A percentile compares a stretch with the other conserved stretches of the same genome.
phyloP scores from a whole-genome alignment of 768 basidiomycete genomes.

The Termitomyces sp. region DNA sequence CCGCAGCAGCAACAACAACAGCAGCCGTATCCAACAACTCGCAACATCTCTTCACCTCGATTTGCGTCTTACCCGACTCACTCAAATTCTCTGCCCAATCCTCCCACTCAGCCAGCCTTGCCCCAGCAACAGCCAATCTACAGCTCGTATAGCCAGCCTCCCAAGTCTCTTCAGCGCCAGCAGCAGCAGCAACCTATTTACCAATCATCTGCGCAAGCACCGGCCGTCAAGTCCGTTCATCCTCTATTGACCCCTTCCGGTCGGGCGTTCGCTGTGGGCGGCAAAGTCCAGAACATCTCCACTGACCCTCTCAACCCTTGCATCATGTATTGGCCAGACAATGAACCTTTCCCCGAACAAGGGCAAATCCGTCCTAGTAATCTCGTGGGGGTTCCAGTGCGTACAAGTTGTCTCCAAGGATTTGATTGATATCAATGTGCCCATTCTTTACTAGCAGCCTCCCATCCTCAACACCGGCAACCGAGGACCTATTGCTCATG shows the following conservation, averaged over 20 bases:
- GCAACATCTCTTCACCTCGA: slow-evolving; percentile 24
- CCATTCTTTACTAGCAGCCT: slow-evolving; percentile 48
- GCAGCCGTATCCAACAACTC: slow-evolving; percentile 19
- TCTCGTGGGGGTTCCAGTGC: slow-evolving; percentile 50
- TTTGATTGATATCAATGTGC: slow-evolving; percentile 3
- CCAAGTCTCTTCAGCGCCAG: slow-evolving; percentile 7
- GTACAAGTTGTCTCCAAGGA: slow-evolving; percentile 6
- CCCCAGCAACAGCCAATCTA: slow-evolving; percentile 7
- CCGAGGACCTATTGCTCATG: slow-evolving; percentile 80
- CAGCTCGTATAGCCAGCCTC: slow-evolving; percentile 13
- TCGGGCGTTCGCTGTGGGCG: slow-evolving; percentile 68
- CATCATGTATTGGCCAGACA: slow-evolving; percentile 90
- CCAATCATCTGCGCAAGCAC: slow-evolving; percentile 14
- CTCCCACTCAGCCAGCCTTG: not conserved
- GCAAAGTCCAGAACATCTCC: slow-evolving; percentile 77
- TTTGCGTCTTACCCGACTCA: slow-evolving; percentile 22
- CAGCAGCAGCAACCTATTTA: slow-evolving; percentile 13
- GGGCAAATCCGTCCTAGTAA: slow-evolving; percentile 68
- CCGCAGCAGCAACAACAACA: slow-evolving; percentile 20
- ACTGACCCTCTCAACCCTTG: slow-evolving; percentile 66
- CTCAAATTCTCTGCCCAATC: not conserved
- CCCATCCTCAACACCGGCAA: slow-evolving; percentile 89
- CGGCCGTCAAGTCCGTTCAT: slow-evolving; percentile 42
- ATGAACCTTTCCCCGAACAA: slow-evolving; percentile 76
- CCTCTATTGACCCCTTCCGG: slow-evolving; percentile 83